Conservation (phyloP, 192 early-diverging fungal genomes). For the Backusella parvicylindrica region DNA sequence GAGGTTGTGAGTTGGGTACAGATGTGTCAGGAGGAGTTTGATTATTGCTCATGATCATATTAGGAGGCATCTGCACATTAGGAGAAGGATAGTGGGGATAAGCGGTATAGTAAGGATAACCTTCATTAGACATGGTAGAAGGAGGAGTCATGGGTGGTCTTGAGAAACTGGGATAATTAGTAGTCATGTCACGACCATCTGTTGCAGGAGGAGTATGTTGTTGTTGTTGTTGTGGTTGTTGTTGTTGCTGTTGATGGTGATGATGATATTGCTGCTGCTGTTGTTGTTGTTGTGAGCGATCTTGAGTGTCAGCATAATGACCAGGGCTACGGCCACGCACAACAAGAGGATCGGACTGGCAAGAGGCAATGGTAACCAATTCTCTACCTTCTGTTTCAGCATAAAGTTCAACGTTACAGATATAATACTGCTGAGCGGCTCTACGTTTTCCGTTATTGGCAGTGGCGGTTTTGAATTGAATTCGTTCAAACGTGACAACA, state of each 20-base stretch:
- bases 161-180: neutral
- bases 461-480: slow-evolving; percentile 94
- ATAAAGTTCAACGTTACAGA: slow-evolving; percentile 65
- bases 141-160: slow-evolving; percentile 3
- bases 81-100: neutral
- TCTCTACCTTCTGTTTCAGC: slow-evolving; percentile 58
- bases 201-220: neutral
- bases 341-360: slow-evolving; percentile 69
- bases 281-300: neutral
- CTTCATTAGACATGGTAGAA: neutral
- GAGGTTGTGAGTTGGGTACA: neutral
- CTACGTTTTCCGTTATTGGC: slow-evolving; percentile 88
- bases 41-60: neutral
- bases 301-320: slow-evolving; percentile 66
- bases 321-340: slow-evolving; percentile 88
- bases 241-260: neutral
- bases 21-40: neutral
- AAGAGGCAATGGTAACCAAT: slow-evolving; percentile 51
- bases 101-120: neutral
- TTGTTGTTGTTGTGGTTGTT: neutral
- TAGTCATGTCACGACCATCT: neutral
- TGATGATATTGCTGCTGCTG: neutral
- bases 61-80: neutral
- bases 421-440: slow-evolving; percentile 91
- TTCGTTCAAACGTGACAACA: slow-evolving; percentile 76